A percentile compares a stretch with the other conserved stretches of the same genome.
Conservation (phyloP, 2,329 filamentous ascomycete genomes). For the Ophiostoma australiae region DNA sequence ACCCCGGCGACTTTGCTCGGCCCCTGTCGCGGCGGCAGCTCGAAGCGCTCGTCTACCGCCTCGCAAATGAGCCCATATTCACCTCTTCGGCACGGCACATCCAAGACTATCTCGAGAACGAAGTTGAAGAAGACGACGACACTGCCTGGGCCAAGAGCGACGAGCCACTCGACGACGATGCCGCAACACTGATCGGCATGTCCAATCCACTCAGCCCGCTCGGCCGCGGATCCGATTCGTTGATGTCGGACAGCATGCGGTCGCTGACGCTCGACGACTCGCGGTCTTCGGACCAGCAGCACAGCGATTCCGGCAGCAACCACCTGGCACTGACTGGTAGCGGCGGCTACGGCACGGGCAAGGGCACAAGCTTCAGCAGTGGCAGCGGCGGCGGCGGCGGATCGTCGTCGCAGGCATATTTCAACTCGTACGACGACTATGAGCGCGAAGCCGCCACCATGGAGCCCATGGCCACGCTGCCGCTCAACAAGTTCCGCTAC, state of each 20-base stretch:
- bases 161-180: conserved; percentile 40
- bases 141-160: conserved; percentile 87
- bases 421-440: conserved; percentile 70
- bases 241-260: conserved; percentile 43
- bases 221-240: conserved; percentile 27
- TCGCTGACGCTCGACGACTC: conserved; percentile 48
- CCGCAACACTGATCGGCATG: conserved; percentile 11
- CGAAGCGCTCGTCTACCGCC: conserved; percentile 66
- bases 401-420: conserved; percentile 45
- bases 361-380: background rate
- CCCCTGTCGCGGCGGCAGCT: conserved; percentile 66
- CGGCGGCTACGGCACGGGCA: background rate
- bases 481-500: conserved; percentile 80
- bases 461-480: conserved; percentile 62
- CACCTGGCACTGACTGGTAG: background rate
- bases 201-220: background rate
- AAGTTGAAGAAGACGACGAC: conserved; percentile 80
- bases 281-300: conserved; percentile 38
- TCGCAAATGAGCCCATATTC: conserved; percentile 77
- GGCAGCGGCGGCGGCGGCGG: background rate
- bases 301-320: conserved; percentile 31
- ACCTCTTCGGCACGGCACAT: conserved; percentile 82
- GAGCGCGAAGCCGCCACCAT: conserved; percentile 71
- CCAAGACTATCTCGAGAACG: conserved; percentile 65
- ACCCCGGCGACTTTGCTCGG: conserved; percentile 89